Evolutionary conservation across 1,284 basidiomycete species (phyloP).

Genomic region (Malassezia furfur): DNA sequence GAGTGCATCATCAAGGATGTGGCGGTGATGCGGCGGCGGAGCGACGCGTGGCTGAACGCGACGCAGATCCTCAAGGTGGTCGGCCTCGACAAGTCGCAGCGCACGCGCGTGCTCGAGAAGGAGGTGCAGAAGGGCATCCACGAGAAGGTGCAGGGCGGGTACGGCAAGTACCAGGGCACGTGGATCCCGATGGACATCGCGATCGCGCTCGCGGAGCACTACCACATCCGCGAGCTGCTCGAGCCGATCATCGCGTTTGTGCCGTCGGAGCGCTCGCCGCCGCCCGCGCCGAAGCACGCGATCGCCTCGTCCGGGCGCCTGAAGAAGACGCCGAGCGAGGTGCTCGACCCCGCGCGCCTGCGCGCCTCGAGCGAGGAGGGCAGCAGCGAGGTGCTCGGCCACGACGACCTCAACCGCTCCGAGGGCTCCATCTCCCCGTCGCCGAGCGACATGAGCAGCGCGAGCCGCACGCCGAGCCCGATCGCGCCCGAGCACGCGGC

Average conservation of each 20-base stretch:
- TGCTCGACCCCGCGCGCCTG: constrained; percentile 30
- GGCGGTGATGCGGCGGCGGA: constrained; percentile 90
- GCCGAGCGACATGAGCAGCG: constrained; percentile 72
- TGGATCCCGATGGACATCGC: constrained; percentile 96
- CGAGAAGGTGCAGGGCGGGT: constrained; percentile 98
- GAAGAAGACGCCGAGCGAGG: constrained; percentile 36
- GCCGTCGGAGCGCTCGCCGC: constrained; percentile 73
- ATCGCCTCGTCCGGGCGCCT: constrained; percentile 42
- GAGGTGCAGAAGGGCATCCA: constrained; percentile 98
- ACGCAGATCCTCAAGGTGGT: constrained; percentile 99
- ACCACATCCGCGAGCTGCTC: constrained; percentile 79
- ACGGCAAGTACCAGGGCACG: constrained; percentile 99
- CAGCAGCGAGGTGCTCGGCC: constrained; percentile 32
- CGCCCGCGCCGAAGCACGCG: constrained; percentile 93
- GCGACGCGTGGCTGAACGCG: constrained; percentile 91
- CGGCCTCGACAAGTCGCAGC: constrained; percentile 96
- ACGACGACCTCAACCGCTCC: constrained; percentile 52
- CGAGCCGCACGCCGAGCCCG: constrained; percentile 79
- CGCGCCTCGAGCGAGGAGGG: constrained; percentile 42
- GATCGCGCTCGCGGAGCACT: constrained; percentile 75
- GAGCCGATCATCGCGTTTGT: constrained; percentile 91
- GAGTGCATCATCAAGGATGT: constrained; percentile 50
- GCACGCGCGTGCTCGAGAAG: constrained; percentile 90
- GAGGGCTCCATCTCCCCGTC: constrained; percentile 62
- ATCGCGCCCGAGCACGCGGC: constrained; percentile 24